Evolutionary conservation across 1,284 basidiomycete genomes (phyloP).

Genomic region (Ceratorhiza oryzae-sativae): DNA sequence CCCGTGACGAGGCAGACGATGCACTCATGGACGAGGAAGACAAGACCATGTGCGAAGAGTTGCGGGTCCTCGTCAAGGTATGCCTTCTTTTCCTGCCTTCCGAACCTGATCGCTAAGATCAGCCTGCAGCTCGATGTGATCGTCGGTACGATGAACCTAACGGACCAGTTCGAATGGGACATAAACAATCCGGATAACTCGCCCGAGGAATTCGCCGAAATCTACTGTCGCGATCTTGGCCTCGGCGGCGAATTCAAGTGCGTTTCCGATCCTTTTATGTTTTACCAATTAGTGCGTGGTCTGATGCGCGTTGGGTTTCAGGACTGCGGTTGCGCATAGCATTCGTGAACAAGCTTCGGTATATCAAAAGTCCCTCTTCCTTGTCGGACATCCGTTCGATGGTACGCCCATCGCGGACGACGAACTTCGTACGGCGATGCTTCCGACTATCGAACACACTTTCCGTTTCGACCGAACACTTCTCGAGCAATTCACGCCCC

Average conservation of each 20-base stretch:
- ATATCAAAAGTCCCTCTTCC: slow-evolving; percentile 90
- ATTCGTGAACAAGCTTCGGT: slow-evolving; percentile 95
- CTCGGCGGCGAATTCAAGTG: slow-evolving; percentile 92
- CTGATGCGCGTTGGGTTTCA: slow-evolving; percentile 50
- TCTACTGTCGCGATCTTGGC: slow-evolving; percentile 88
- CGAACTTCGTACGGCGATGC: slow-evolving; percentile 88
- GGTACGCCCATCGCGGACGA: slow-evolving; percentile 85
- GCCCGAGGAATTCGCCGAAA: slow-evolving; percentile 92
- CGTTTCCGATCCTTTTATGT: slow-evolving; percentile 47
- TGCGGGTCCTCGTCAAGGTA: slow-evolving; percentile 91
- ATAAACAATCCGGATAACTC: slow-evolving; percentile 78
- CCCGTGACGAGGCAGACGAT: slow-evolving; percentile 48
- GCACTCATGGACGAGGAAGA: slow-evolving; percentile 55
- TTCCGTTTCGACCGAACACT: slow-evolving; percentile 67
- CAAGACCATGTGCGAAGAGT: slow-evolving; percentile 71
- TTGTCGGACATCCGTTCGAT: slow-evolving; percentile 87
- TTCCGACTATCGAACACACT: slow-evolving; percentile 73
- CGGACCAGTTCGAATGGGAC: slow-evolving; percentile 99
- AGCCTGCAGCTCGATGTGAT: slow-evolving; percentile 86
- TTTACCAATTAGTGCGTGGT: neutral
- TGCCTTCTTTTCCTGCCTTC: slow-evolving; percentile 44
- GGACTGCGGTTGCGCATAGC: slow-evolving; percentile 93
- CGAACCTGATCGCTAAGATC: slow-evolving; percentile 40
- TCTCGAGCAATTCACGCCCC: slow-evolving; percentile 87
- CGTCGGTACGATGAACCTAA: slow-evolving; percentile 90